Conservation (phyloP, 441 rosid species). For the Corymbia citriodora region DNA sequence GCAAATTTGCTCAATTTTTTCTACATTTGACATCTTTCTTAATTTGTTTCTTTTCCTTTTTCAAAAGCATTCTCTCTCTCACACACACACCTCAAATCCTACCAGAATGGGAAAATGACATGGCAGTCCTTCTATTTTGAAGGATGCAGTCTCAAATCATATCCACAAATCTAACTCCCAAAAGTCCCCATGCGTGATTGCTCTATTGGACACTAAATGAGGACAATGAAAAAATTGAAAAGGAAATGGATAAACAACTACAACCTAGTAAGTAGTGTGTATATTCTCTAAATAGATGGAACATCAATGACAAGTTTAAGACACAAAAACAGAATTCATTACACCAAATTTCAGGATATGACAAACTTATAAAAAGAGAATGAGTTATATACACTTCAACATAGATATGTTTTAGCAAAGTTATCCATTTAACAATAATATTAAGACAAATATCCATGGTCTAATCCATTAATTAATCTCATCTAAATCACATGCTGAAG, state of each 20-base stretch:
- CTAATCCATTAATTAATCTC: neutral
- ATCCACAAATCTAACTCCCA: neutral
- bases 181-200: too few species aligned
- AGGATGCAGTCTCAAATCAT: neutral
- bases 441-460: neutral
- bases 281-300: fast-evolving
- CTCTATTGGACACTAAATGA: neutral
- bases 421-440: neutral
- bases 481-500: neutral
- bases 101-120: too few species aligned
- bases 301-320: neutral
- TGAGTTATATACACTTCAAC: neutral
- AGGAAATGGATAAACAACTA: neutral
- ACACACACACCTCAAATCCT: neutral
- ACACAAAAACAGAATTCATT: too few species aligned
- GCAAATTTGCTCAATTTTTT: too few species aligned
- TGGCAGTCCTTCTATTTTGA: fast-evolving
- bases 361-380: too few species aligned
- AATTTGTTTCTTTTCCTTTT: too few species aligned
- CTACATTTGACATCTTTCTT: too few species aligned
- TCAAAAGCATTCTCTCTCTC: too few species aligned
- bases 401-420: neutral
- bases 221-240: too few species aligned
- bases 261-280: neutral
- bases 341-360: neutral